Base-by-base conservation (phyloP, 2,329 filamentous ascomycete genomes). In the Sclerotiophoma versabilis region DNA sequence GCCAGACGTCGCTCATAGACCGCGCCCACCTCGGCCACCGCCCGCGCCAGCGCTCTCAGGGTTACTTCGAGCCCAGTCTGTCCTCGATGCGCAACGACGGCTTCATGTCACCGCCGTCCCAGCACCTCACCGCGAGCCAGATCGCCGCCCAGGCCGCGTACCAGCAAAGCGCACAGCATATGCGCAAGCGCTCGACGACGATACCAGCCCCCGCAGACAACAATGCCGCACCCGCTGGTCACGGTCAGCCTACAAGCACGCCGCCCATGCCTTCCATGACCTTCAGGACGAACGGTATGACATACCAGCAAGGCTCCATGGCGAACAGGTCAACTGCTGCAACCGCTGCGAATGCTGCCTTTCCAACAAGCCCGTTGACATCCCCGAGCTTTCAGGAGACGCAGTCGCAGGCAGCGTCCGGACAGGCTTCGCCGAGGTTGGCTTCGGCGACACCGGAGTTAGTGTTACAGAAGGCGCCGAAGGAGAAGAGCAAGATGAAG, bases 81-180 rank as follows among this genome's bases (percentile, higher is more conserved):
- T 88, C 89, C 19, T 84, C 84, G 19, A 86, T 83, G 49, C 70
- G 76, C 83, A 17, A 23, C 41, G 52, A 56, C 14, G 33, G 36
- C 22, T 48, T 46, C 19, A 45, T 49, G 34, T 38, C 54, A 17
- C 34, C 45, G 33, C 80, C 83, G 70, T 74, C 66, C 77, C 78
- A 58, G 57, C 63, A 45, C 52, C 66, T 86, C 74, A 75, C 76
- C 76, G 86, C 89, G n/a, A 91, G 89, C 73, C 88, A 91, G 73
- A 91, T 92, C 60, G 90, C 90, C 32, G 90, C 90, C 15, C 90
- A 92, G 75, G 87, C 90, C 9, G 90, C 90, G 49, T 86, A 89
- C 68, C 84, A 84, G 27, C 84, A 87, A 66, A 81, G 84, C 66
- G 79, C 80, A 36, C 73, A 76, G 59, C 74, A 74, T 64, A 79